Conservation (phyloP, 495 filamentous ascomycete genomes). For the Hypomontagnella monticulosa region DNA sequence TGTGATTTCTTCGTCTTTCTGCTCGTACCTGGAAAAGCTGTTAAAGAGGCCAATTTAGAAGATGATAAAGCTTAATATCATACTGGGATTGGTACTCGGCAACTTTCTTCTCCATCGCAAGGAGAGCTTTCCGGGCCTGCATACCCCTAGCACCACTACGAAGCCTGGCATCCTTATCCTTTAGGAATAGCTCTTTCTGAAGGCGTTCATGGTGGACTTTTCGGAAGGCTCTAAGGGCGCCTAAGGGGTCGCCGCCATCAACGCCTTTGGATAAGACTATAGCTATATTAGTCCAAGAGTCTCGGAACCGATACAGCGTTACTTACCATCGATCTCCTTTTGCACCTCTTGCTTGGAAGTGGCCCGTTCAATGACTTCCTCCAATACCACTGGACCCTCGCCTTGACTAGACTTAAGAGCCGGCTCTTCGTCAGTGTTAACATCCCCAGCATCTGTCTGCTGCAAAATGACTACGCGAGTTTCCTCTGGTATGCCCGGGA, state of each 20-base stretch:
- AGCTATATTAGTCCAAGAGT: constrained; percentile 56
- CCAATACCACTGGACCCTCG: constrained; percentile 60
- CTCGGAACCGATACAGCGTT: not conserved
- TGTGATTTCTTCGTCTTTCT: constrained; percentile 64
- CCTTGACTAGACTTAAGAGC: not conserved
- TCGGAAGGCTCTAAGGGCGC: constrained; percentile 67
- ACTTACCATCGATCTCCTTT: constrained; percentile 65
- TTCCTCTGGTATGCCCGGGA: constrained; percentile 77
- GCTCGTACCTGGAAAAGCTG: constrained; percentile 54
- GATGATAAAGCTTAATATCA: constrained; percentile 12
- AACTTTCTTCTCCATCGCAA: constrained; percentile 69
- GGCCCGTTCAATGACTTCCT: constrained; percentile 74
- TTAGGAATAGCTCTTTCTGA: constrained; percentile 68
- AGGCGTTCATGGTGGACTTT: constrained; percentile 67
- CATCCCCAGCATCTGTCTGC: constrained; percentile 65
- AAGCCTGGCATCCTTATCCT: constrained; percentile 75
- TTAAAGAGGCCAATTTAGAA: not conserved
- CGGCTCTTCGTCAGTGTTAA: constrained; percentile 35
- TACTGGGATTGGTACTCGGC: constrained; percentile 64
- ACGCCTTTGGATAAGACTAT: constrained; percentile 52
- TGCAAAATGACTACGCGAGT: constrained; percentile 76
- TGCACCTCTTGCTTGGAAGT: constrained; percentile 66
- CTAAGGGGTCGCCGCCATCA: constrained; percentile 59
- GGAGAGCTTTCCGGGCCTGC: constrained; percentile 75
- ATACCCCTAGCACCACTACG: constrained; percentile 77